Evolutionary conservation across 805 yeast species (phyloP).

Genomic region (Ogataea ganodermae): DNA sequence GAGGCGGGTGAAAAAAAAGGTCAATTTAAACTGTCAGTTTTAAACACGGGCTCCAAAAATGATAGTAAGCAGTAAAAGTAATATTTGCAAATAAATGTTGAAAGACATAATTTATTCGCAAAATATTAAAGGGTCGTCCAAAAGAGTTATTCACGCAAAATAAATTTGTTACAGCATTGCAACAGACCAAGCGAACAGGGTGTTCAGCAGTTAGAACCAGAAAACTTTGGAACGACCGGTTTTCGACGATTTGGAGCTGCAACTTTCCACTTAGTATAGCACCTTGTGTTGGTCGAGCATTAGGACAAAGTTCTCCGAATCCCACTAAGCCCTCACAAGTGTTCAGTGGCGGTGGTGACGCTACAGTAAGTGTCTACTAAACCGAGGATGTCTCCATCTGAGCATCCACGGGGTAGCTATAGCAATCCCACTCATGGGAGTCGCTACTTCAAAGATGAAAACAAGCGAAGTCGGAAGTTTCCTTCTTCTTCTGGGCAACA

Average conservation of each 20-base stretch:
- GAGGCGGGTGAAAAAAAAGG: constrained; percentile 1
- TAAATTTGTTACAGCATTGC: background rate
- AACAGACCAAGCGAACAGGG: background rate
- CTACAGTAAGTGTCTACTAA: background rate
- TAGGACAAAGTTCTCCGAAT: background rate
- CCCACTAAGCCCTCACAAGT: background rate
- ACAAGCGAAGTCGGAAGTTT: constrained; percentile 28
- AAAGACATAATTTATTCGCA: background rate
- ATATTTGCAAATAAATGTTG: constrained; percentile 1
- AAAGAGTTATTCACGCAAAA: background rate
- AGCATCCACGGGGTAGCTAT: constrained; percentile 22
- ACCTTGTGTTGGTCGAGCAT: background rate
- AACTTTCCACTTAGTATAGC: background rate
- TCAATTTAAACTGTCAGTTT: background rate
- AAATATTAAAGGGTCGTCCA: background rate
- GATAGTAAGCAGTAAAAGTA: constrained; percentile 3
- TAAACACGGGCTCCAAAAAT: background rate
- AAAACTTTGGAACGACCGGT: background rate
- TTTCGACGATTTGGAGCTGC: constrained; percentile 1
- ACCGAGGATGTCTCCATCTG: constrained; percentile 22
- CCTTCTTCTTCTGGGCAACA: constrained; percentile 18
- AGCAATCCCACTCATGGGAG: constrained; percentile 16
- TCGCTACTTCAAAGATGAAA: constrained; percentile 30
- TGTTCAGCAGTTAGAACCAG: background rate
- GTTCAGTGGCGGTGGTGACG: background rate